Conservation (phyloP, 2,329 filamentous ascomycete species). For the Ceratocystis destructans region DNA sequence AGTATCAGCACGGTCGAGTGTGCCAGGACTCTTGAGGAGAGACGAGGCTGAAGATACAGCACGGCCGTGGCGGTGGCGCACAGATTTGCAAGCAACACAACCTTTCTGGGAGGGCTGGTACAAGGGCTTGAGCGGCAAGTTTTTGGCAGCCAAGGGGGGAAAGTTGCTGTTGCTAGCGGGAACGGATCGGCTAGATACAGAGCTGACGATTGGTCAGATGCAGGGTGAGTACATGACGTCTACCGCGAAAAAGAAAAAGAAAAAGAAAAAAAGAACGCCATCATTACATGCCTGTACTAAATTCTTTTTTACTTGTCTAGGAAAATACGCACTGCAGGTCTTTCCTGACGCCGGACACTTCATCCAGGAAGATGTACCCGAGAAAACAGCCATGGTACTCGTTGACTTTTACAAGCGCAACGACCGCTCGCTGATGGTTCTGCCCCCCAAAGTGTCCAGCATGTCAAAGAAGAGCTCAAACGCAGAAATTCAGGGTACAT, state of each 20-base stretch:
- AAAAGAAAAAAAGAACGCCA: not conserved
- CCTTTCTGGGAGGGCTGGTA: conserved; percentile 96
- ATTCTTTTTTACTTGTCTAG: conserved; percentile 26
- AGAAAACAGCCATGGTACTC: conserved; percentile 71
- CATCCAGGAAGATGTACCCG: conserved; percentile 85
- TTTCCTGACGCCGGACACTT: conserved; percentile 94
- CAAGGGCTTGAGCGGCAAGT: conserved; percentile 72
- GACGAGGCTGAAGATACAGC: conserved; percentile 25
- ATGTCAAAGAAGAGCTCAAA: conserved; percentile 43
- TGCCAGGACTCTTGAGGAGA: conserved; percentile 59
- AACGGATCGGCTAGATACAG: conserved; percentile 79
- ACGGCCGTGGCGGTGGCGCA: conserved; percentile 67
- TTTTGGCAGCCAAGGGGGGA: conserved; percentile 64
- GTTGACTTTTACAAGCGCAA: conserved; percentile 89
- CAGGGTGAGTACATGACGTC: conserved; percentile 46
- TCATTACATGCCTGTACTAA: not conserved
- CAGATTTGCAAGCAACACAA: conserved; percentile 68
- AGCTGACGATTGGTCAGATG: conserved; percentile 93
- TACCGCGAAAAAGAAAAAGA: not conserved
- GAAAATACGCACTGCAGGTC: conserved; percentile 91
- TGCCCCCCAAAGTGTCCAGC: conserved; percentile 84
- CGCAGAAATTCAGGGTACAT: not conserved
- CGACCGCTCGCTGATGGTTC: conserved; percentile 66
- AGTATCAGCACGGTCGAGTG: conserved; percentile 71
- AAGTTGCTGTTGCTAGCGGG: conserved; percentile 78